Base-by-base conservation (phyloP, 2,329 filamentous ascomycete genomes). In the Ophiosphaerella narmari region DNA sequence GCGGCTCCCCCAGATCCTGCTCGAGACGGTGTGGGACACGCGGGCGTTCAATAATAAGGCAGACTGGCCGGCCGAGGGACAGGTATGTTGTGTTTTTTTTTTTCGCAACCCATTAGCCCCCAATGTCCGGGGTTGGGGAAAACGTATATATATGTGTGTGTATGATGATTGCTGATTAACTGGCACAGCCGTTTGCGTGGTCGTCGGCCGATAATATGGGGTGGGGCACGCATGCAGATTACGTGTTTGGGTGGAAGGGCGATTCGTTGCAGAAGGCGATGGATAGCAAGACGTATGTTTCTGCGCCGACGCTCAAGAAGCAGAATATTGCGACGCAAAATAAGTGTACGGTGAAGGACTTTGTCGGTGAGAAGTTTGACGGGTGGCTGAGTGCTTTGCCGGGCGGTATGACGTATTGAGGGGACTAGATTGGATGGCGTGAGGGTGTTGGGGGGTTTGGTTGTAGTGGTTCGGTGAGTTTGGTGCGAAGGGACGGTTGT, bases 11-110 rank as follows among this genome's bases (percentile, higher is more conserved):
- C 67, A 70, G 49, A 54, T 70, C n/a, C 44, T 70, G 18, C 57
- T 70, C 2, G 67, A 70, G 52, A 69, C 66, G 8, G 66, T 69
- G 11, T 70, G 67, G 67, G 66, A 70, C 40, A 70, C 67, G 7
- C 63, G 54, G 42, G 12, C 35, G 32, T 69, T 70, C 38, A 70
- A 70, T 33, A 66, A 69, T 26, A 64, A 67, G 54, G 62, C 64
- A 1, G 65, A 68, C 37, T 70, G 67, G 67, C 66, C 67, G 3
- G 47, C 50, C 0, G 67, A 70, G 5, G 63, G 57, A 26, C 67
- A 70, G 21, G 58, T 44, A 44, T 13, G 41, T 37, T 23, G 26
- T 11, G 26, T 23, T 18, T 18, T 18, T 18, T 23, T 18, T 18
- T 18, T 18, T 18, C 16, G 16, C 16, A 18, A 18, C 2, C 16